Evolutionary conservation across 2,329 filamentous ascomycete species (phyloP), one percentile per base, ranked within the genome.

Genomic region (Biscogniauxia mediterranea): DNA sequence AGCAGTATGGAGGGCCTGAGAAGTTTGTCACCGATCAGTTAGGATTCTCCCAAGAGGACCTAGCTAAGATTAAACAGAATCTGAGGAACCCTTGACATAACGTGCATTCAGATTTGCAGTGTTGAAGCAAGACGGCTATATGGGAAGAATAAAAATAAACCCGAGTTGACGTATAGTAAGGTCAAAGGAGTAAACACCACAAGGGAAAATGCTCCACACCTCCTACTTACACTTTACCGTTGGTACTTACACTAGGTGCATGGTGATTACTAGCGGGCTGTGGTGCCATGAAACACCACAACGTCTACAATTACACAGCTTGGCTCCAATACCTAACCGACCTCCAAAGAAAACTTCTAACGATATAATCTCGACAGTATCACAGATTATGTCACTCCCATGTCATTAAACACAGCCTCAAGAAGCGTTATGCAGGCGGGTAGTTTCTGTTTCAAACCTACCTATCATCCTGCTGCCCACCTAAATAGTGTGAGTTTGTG

Each of bases 1-100:
- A 74, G 38, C 68, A 78, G 60, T 80, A 81, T 58, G 81, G 80
- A 20, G 80, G 81, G 2, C 84, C 81, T 68, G 78, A 80, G 55
- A 76, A 76, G 55, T 85, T 85, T 66, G 76, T 82, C 28, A 77
- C 68, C 15, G 69, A 73, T 32, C 71, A 71, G 5, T 69, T 86
- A 55, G 80, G 81, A 0, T 81, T 85, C 57, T 78, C 78, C 0
- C 66, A 69, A 1, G 74, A 76, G 2, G 82, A 85, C 56, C 59
- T 85, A 50, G 73, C 70, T 7, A 79, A 64, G 56, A 82, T 85
- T 65, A 81, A 76, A 74, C 71, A 66, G 63, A 83, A 85, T 64
- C 69, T 84, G 61, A 73, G 67, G 19, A 68, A 28, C 5, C 21
- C 66, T 19, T 57, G 19, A 56, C 15, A 9, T 38, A 38, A 15